These are phyloP conservation scores for Phoenix roebelenii DNA, from an alignment of 176 grass and related monocot species.

Conservation along the genomic window DNA sequence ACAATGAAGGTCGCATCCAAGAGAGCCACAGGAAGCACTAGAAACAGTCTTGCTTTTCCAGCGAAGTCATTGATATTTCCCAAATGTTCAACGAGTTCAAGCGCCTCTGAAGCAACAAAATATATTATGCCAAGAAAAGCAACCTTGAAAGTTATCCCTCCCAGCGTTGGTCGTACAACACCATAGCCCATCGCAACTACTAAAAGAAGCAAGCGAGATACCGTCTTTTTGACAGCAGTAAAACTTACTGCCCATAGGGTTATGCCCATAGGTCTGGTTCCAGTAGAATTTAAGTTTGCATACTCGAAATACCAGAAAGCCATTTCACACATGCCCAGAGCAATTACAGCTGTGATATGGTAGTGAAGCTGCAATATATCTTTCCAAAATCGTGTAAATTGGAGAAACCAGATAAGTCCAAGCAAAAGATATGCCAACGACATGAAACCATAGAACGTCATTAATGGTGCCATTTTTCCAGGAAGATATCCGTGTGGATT, in stretches of 20 bases:
- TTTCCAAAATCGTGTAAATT: constrained; percentile 76
- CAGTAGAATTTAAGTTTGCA: constrained; percentile 90
- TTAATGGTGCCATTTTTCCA: constrained; percentile 96
- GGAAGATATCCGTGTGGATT: constrained; percentile 97
- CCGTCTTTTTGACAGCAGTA: constrained; percentile 92
- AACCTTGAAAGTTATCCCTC: constrained; percentile 73
- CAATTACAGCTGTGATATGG: constrained; percentile 94
- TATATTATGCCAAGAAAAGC: constrained; percentile 68
- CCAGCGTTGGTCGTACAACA: constrained; percentile 70
- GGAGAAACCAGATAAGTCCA: constrained; percentile 91
- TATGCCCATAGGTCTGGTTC: constrained; percentile 83
- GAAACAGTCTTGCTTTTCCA: constrained; percentile 83
- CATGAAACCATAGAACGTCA: constrained; percentile 96
- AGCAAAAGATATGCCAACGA: constrained; percentile 90
- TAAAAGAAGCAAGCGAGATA: constrained; percentile 82
- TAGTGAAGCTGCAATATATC: constrained; percentile 93
- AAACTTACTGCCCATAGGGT: constrained; percentile 99
- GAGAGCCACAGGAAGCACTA: constrained; percentile 87
- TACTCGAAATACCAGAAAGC: constrained; percentile 98
- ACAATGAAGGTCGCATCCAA: constrained; percentile 98
- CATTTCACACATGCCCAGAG: constrained; percentile 99
- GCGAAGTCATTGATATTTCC: constrained; percentile 97
- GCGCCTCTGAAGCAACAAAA: constrained; percentile 83
- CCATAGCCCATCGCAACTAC: constrained; percentile 97
- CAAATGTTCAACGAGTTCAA: constrained; percentile 92